Evolutionary conservation across 225 moss, liverwort and hornwort species (phyloP).

Genomic region (Neckera pumila): DNA sequence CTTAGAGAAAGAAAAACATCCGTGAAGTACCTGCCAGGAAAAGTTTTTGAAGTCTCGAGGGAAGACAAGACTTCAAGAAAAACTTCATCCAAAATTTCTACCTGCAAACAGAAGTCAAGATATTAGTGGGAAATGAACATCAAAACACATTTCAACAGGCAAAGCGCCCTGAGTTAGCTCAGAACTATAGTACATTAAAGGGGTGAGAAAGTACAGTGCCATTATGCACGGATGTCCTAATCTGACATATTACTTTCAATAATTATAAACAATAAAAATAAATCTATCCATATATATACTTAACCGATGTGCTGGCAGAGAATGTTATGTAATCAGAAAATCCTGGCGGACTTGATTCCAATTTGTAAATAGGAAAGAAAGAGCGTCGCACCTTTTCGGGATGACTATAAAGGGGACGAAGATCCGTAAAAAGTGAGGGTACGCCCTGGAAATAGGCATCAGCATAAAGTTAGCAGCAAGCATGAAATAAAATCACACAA

Average conservation of each 20-base stretch:
- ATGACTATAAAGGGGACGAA: conserved; percentile 72
- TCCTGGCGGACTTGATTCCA: background rate
- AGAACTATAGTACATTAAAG: background rate
- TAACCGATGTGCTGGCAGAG: background rate
- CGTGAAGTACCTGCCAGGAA: conserved; percentile 43
- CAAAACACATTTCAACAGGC: background rate
- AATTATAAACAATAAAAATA: background rate
- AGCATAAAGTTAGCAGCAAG: background rate
- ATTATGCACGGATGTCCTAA: background rate
- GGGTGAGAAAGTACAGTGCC: background rate
- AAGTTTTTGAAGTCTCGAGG: conserved; percentile 50
- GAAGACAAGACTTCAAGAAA: conserved; percentile 54
- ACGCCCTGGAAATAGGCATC: conserved; percentile 49
- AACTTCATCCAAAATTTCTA: conserved; percentile 72
- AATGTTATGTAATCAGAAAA: background rate
- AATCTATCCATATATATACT: background rate
- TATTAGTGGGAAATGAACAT: background rate
- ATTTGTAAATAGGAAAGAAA: background rate
- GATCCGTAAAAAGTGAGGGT: conserved; percentile 91
- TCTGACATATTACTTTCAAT: background rate
- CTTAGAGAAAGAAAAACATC: background rate
- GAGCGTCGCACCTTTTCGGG: conserved; percentile 40
- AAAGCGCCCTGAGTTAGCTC: background rate
- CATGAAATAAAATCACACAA: background rate
- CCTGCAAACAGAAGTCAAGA: conserved; percentile 24